Evolutionary conservation across 257 asterid genomes (phyloP).

Genomic region (Plantago ovata): DNA sequence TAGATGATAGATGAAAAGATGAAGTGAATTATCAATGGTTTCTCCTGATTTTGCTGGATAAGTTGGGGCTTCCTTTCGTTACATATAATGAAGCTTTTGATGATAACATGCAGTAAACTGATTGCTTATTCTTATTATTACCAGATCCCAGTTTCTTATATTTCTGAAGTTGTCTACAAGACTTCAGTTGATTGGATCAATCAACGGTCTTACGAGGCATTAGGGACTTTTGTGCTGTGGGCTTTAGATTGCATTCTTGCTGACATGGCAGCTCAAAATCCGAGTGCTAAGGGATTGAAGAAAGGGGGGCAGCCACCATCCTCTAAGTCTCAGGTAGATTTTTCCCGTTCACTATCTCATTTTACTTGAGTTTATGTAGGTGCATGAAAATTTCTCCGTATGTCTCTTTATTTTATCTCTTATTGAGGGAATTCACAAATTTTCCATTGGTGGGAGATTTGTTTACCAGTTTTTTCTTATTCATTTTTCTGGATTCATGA

Average conservation of each 20-base stretch:
- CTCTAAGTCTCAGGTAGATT: slow-evolving; percentile 78
- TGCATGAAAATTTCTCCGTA: neutral
- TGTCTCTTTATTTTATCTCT: neutral
- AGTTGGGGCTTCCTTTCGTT: neutral
- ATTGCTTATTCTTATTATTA: slow-evolving; percentile 7
- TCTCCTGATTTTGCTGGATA: neutral
- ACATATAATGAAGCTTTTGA: neutral
- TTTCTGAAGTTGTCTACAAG: slow-evolving; percentile 66
- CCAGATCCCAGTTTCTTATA: slow-evolving; percentile 72
- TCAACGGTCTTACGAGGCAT: slow-evolving; percentile 59
- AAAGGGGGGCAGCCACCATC: slow-evolving; percentile 59
- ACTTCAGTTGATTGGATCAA: slow-evolving; percentile 83
- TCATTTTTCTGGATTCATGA: neutral
- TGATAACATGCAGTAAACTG: too few relatives aligned
- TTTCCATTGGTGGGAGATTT: neutral
- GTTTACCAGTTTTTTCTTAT: neutral
- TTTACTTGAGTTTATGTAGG: neutral
- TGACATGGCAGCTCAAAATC: slow-evolving; percentile 53
- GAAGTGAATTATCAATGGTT: neutral
- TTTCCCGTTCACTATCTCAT: neutral
- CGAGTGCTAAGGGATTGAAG: slow-evolving; percentile 56
- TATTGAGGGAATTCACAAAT: neutral
- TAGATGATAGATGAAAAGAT: too few relatives aligned
- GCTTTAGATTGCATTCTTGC: slow-evolving; percentile 62
- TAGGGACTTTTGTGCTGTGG: slow-evolving; percentile 71